Conservation (phyloP, 352 stramenopile genomes). For the Globisporangium heterothallicum region DNA sequence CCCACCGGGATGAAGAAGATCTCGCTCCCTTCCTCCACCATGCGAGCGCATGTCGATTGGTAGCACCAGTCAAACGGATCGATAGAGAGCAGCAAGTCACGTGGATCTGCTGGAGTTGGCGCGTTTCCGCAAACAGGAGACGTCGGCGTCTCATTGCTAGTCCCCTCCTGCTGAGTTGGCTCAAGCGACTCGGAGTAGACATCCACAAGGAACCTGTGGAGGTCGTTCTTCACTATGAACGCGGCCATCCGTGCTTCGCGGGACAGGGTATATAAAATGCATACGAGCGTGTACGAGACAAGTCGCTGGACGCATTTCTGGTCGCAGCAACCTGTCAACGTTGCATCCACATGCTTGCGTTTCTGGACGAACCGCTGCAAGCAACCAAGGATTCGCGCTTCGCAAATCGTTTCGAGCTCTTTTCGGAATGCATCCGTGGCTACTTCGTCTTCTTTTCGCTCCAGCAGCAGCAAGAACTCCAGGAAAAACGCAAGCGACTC, state of each 20-base stretch:
- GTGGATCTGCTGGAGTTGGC: conserved; percentile 21
- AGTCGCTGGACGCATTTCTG: conserved; percentile 22
- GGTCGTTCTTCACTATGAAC: conserved; percentile 30
- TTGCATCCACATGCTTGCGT: background rate
- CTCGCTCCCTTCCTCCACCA: conserved; percentile 16
- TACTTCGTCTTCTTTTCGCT: conserved; percentile 2
- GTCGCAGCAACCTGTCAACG: conserved; percentile 15
- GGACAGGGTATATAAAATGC: conserved; percentile 38
- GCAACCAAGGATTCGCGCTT: conserved; percentile 29
- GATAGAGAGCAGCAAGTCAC: conserved; percentile 36
- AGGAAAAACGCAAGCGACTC: conserved; percentile 26
- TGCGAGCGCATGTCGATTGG: conserved; percentile 20
- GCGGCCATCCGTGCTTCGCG: conserved; percentile 22
- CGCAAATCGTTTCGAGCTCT: conserved; percentile 24
- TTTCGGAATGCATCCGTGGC: conserved; percentile 10
- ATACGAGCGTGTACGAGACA: conserved; percentile 20
- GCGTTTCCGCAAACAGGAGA: too few relatives aligned
- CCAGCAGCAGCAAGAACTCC: conserved; percentile 21
- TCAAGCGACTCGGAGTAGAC: background rate
- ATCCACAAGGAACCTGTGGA: conserved; percentile 36
- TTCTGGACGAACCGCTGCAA: conserved; percentile 29
- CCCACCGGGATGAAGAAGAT: conserved; percentile 41
- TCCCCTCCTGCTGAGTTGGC: background rate
- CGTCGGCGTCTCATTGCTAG: background rate
- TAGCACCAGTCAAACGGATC: conserved; percentile 66